phyloP scores from a whole-genome alignment of 2,329 filamentous ascomycete genomes.

The Fusarium verrucosum region DNA sequence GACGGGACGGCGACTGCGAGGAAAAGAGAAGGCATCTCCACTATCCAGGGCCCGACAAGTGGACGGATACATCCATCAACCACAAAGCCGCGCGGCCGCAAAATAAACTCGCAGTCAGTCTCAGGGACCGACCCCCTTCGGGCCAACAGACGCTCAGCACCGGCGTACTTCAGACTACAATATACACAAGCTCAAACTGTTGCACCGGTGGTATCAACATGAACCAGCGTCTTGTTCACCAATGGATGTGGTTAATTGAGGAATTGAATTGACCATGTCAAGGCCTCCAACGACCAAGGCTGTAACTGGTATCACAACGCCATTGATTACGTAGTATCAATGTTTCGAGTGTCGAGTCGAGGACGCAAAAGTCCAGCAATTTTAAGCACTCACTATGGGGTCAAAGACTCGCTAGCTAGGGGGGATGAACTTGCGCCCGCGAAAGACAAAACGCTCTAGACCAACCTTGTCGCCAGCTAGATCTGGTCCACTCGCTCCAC shows the following conservation, averaged over 20 bases:
- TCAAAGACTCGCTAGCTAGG: neutral
- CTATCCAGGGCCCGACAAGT: slow-evolving; percentile 29
- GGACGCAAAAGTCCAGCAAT: slow-evolving; percentile 19
- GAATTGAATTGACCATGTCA: neutral
- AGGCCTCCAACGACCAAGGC: neutral
- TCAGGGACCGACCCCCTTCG: slow-evolving; percentile 24
- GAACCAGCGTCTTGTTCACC: neutral
- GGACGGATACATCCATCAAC: slow-evolving; percentile 27
- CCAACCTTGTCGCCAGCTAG: slow-evolving; percentile 31
- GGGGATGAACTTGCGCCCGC: slow-evolving; percentile 9
- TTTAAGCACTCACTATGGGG: slow-evolving; percentile 19
- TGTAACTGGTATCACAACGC: neutral
- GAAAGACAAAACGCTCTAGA: slow-evolving; percentile 33
- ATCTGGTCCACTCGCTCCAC: slow-evolving; percentile 26
- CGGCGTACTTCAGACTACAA: neutral
- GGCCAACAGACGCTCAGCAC: slow-evolving; percentile 5
- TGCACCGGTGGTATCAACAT: slow-evolving; percentile 17
- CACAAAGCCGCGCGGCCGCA: slow-evolving; percentile 36
- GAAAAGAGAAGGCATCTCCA: slow-evolving; percentile 34
- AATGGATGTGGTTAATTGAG: neutral
- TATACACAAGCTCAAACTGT: slow-evolving; percentile 10
- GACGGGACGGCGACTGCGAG: slow-evolving; percentile 30
- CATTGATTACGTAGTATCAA: neutral
- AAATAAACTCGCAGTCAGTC: slow-evolving; percentile 37
- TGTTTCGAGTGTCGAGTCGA: neutral